Conservation (phyloP, 176 grass and related monocot species). For the Juncus effusus region DNA sequence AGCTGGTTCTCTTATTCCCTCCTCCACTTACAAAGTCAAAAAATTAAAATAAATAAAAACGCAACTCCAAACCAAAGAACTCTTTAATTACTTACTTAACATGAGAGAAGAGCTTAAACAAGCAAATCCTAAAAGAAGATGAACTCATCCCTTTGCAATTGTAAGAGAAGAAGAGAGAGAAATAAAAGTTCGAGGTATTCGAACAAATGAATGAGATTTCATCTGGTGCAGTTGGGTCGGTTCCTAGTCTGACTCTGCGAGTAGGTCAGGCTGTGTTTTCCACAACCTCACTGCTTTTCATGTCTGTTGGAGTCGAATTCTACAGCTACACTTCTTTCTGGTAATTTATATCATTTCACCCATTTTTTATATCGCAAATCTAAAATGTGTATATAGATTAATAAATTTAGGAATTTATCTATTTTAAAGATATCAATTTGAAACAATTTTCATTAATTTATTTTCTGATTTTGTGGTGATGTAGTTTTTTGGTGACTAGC, state of each 20-base stretch:
- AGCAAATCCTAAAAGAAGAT: slow-evolving; percentile 19
- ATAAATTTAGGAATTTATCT: slow-evolving; percentile 42
- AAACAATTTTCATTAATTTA: too few relatives aligned
- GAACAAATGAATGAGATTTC: slow-evolving; percentile 22
- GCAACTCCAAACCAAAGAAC: slow-evolving; percentile 8
- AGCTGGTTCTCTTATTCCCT: background rate
- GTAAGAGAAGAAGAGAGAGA: slow-evolving; percentile 11
- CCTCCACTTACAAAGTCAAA: background rate
- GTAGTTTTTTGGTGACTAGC: slow-evolving; percentile 80
- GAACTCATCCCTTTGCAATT: slow-evolving; percentile 1
- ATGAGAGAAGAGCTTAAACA: slow-evolving; percentile 20
- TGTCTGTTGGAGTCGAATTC: slow-evolving; percentile 92
- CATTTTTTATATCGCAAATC: too few relatives aligned
- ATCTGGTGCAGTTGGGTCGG: slow-evolving; percentile 53
- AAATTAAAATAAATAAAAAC: background rate
- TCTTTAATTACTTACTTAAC: slow-evolving; percentile 7
- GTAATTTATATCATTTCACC: slow-evolving; percentile 28
- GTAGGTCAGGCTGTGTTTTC: slow-evolving; percentile 84
- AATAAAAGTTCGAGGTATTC: background rate
- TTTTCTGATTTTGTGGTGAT: too few relatives aligned
- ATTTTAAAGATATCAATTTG: too few relatives aligned
- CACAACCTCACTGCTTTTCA: slow-evolving; percentile 77
- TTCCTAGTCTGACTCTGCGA: slow-evolving; percentile 67
- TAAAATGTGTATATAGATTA: too few relatives aligned
- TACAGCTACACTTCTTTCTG: slow-evolving; percentile 91